phyloP scores from a whole-genome alignment of 2,329 filamentous ascomycete species.

The Trichoderma polysporum region DNA sequence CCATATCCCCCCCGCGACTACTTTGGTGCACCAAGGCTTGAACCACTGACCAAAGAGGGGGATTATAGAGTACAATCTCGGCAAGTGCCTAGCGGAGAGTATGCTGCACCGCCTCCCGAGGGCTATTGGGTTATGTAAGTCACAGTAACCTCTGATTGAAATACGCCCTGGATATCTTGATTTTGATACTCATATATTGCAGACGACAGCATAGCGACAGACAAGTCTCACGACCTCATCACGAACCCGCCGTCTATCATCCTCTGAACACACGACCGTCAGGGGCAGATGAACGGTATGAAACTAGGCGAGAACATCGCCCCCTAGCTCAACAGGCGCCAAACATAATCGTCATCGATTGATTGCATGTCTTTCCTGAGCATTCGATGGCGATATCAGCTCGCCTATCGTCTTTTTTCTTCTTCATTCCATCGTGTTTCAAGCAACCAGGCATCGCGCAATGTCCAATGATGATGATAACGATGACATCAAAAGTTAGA shows the following conservation, averaged over 20 bases:
- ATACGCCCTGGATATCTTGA: not conserved
- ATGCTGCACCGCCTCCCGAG: conserved; percentile 22
- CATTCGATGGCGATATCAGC: not conserved
- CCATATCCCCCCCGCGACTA: not conserved
- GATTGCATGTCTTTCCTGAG: not conserved
- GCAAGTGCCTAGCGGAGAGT: conserved; percentile 18
- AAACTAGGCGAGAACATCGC: conserved; percentile 24
- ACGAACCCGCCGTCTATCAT: conserved; percentile 24
- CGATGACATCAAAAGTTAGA: not conserved
- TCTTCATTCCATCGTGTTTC: not conserved
- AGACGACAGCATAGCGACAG: conserved; percentile 22
- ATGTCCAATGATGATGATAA: not conserved
- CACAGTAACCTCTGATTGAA: not conserved
- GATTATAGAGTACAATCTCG: conserved; percentile 21
- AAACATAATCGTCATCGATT: conserved; percentile 20
- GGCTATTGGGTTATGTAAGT: conserved; percentile 31
- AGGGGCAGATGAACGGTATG: conserved; percentile 19
- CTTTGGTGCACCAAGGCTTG: not conserved
- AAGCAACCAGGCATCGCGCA: not conserved
- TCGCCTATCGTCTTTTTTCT: not conserved
- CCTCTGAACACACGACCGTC: conserved; percentile 21
- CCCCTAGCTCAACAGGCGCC: not conserved
- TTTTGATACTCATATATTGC: conserved; percentile 23
- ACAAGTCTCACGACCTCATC: not conserved
- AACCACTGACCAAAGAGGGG: not conserved